phyloP scores from a whole-genome alignment of 352 stramenopile species.

The Thraustotheca clavata region DNA sequence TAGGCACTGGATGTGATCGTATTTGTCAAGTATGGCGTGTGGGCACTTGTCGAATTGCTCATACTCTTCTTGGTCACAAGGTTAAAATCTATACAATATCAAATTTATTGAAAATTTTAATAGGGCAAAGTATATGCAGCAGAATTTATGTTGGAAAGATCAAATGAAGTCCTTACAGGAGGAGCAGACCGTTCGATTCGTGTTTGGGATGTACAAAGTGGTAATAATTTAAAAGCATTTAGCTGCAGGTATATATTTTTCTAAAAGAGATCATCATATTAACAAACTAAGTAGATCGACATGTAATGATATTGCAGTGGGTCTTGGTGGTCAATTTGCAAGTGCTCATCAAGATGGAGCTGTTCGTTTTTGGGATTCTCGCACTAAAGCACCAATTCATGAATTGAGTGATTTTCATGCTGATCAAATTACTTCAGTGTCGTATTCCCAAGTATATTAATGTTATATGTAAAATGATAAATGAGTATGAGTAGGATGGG shows the following conservation, averaged over 20 bases:
- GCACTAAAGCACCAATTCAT: conserved; percentile 40
- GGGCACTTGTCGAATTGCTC: conserved; percentile 64
- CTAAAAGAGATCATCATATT: background rate
- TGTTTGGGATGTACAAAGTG: conserved; percentile 62
- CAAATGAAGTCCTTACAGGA: conserved; percentile 64
- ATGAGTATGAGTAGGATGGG: conserved; percentile 20
- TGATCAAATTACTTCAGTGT: conserved; percentile 70
- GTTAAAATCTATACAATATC: conserved; percentile 8
- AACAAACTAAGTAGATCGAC: conserved; percentile 30
- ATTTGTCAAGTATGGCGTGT: conserved; percentile 83
- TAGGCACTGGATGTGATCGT: conserved; percentile 64
- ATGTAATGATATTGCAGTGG: conserved; percentile 56
- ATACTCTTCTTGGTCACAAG: conserved; percentile 79
- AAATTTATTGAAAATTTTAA: background rate
- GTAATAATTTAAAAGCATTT: conserved; percentile 59
- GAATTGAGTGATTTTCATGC: conserved; percentile 48
- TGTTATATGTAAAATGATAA: background rate
- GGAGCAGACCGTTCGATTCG: conserved; percentile 66
- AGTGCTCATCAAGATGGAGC: conserved; percentile 71
- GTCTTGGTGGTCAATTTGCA: conserved; percentile 50
- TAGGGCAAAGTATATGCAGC: conserved; percentile 65
- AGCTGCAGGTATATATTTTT: conserved; percentile 34
- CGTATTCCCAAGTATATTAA: conserved; percentile 27
- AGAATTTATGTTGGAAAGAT: conserved; percentile 51
- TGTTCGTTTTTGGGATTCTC: conserved; percentile 71